These are phyloP conservation scores for Falciphora oryzae DNA, from an alignment of 2,329 filamentous ascomycete genomes.

Conservation along the genomic window DNA sequence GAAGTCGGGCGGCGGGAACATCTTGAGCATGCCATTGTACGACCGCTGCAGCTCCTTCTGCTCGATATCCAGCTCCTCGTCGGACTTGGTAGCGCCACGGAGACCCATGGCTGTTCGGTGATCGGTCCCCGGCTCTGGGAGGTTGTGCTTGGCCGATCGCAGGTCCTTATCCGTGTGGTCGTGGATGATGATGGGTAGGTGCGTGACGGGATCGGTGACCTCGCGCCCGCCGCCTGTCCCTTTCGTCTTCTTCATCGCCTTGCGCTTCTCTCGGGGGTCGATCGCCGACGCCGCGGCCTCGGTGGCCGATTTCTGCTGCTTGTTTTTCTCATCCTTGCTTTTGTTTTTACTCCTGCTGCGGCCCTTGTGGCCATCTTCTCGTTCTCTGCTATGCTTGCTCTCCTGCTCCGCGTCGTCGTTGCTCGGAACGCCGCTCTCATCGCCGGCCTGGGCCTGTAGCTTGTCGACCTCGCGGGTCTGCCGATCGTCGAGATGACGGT, in stretches of 20 bases:
- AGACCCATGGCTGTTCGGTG: constrained; percentile 33
- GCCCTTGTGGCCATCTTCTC: neutral
- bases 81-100: constrained; percentile 32
- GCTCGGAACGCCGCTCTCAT: constrained; percentile 13
- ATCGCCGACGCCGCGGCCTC: constrained; percentile 30
- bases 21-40: constrained; percentile 34
- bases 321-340: constrained; percentile 16
- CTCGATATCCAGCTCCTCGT: constrained; percentile 32
- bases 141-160: constrained; percentile 30
- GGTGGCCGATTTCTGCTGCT: constrained; percentile 26
- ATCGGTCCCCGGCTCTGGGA: constrained; percentile 28
- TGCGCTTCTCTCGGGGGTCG: constrained; percentile 41
- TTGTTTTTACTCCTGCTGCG: neutral
- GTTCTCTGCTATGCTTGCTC: constrained; percentile 1
- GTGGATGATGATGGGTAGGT: constrained; percentile 61
- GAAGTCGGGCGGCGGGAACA: constrained; percentile 45
- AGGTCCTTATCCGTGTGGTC: constrained; percentile 62
- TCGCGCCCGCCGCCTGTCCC: constrained; percentile 45
- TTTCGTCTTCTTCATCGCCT: constrained; percentile 39
- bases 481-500: constrained; percentile 24
- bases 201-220: constrained; percentile 68
- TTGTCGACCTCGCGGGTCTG: constrained; percentile 9
- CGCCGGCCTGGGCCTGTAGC: no score
- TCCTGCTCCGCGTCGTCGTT: constrained; percentile 14
- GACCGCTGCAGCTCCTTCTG: constrained; percentile 28